Base-by-base conservation (phyloP, 441 rosid species). In the Pelargonium australe region DNA sequence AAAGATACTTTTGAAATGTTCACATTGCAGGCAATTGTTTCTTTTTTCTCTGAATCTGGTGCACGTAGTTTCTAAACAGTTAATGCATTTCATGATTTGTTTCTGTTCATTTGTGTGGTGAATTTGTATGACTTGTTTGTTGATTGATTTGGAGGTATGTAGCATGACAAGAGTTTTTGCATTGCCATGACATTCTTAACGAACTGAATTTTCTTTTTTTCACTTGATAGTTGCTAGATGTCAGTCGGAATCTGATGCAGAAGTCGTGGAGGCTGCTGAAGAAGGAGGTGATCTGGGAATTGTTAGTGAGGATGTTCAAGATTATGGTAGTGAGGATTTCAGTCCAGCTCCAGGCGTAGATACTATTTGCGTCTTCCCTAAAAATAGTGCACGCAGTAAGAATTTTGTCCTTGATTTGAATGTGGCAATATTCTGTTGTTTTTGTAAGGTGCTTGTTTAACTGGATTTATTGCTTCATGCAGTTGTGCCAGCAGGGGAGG, bases 401-500 rank as follows among this genome's bases (percentile, higher is more conserved):
- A 16, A 12, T 49, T 67, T 25, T 28, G n/a, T 31, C 31, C 11
- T 17, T 45, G 51, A 28, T 34, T 0, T 14, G 3, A 0, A 0
- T 1, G 9, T 9, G 14, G 40, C 41, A 20, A 23, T 61, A 4
- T 12, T 62, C 12, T 62, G 5, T 0, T 61, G 16, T 65, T 13
- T 67, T 49, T 20, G 25, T 13, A 13, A 63, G 40, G 10, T 17
- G 25, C 12, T 2, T 17, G 65, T 62, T 58, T 40, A 10, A 64
- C 64, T 28, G 14, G 25, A 25, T 44, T 11, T 53, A 62, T 5
- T 28, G 4, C 28, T 64, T 68, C 58, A 3, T 76, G 79, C 89
- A 95, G 99, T 88, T 82, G 88, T 92, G 68, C 68, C 82, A 14
- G 97, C 98, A 66, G 99, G 99, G 67, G 96, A 90, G 80, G 96